Base-by-base conservation (phyloP, 2,329 filamentous ascomycete genomes). In the Monosporascus sp. region DNA sequence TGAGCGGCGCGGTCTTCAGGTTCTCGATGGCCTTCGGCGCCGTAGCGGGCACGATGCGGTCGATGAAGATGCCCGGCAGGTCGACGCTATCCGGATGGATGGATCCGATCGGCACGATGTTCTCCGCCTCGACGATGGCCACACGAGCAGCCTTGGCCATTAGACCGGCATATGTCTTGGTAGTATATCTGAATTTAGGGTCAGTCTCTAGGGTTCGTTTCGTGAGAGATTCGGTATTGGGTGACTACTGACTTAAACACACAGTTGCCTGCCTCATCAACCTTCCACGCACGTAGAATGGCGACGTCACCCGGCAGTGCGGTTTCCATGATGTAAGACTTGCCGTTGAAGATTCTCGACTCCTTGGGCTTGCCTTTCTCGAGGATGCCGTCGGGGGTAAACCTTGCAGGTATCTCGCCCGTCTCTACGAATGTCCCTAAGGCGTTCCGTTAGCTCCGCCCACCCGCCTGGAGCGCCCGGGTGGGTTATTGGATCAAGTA, bases 91-190 rank as follows among this genome's bases (percentile, higher is more conserved):
- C 85, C 3, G 90, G 85, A 51, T 86, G 79, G 40, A 95, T 86
- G 2, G 83, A 81, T 24, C 90, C 90, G 1, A 84, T 71, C 2
- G 87, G 83, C 50, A 95, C 90, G 55, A 95, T 91, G 58, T 93
- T 80, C 65, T 95, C 90, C 1, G 90, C 90, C 68, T 95, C 90
- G 38, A 94, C 89, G 41, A 95, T 92, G 26, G 89, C 87, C 40
- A 89, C 65, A 48, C 80, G 82, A 1, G 89, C 90, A 0, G 90
- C 90, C 72, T 93, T 92, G 55, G 88, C 90, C 87, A 91, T 90
- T 57, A 90, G 79, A 6, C 83, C 81, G 1, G 84, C 87, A 59
- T 90, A 91, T 0, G 86, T 84, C 67, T 88, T 88, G 34, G 87
- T 90, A 0, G 88, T 87, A 69, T 88, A 86, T 59, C 79, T 81